Evolutionary conservation across 2,329 filamentous ascomycete genomes (phyloP), one percentile per base, ranked within the genome.

Genomic region (Nannizziopsis arthrosporioides): DNA sequence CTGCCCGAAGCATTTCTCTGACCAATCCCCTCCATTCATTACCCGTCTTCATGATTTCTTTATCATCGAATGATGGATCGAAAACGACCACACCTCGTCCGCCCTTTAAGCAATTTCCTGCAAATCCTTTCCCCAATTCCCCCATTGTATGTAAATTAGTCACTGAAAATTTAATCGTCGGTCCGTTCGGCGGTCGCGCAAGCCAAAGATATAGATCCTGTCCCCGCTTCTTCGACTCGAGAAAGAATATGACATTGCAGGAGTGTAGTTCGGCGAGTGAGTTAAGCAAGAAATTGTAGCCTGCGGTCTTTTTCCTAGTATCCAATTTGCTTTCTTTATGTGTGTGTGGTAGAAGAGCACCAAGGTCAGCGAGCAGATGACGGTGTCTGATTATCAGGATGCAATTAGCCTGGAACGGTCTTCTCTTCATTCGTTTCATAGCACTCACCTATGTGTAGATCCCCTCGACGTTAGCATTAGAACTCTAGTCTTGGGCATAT

Each of bases 291-390:
- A 57, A 88, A 76, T 72, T 92, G 57, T 72, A 72, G 34, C 69
- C 68, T 42, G 68, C 64, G 5, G 64, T 66, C 58, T 69, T 88
- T 34, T 85, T 89, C 71, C 96, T 96, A 46, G 87, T 92, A 67
- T 98, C 92, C 56, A 95, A 85, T 69, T 98, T 98, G 58, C 85
- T 87, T 65, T 98, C 92, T 71, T 94, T 94, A 62, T 87, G 81
- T 56, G 82, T 82, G 66, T 98, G 92, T 2, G 92, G 92, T 55
- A 98, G 81, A 67, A 98, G 81, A 27, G 84, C 77, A 50, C 87
- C 80, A 42, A 98, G 75, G 62, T 98, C 92, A 61, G 89, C 85
- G 53, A 98, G 76, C 38, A 98, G 75, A 70, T 98, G 92, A 38
- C 92, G 84, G 67, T 95, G 92, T 67, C 90, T 93, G 58, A 18